A percentile compares a stretch with the other conserved stretches of the same genome.
phyloP scores from a whole-genome alignment of 345 rosid genomes.

The Zanthoxylum bungeanum region DNA sequence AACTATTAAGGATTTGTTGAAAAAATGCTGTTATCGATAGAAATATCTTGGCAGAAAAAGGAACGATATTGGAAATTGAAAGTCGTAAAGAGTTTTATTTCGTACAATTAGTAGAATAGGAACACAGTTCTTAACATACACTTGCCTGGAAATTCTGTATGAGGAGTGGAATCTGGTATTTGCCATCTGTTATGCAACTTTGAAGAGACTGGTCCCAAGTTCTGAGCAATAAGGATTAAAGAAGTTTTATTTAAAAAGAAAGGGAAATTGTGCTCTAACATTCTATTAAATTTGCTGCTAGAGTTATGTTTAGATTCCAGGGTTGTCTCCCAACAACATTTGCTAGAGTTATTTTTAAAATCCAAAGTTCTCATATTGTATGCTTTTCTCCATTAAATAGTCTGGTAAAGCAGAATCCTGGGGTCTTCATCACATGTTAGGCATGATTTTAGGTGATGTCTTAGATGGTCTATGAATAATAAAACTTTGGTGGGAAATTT shows the following conservation, averaged over 20 bases:
- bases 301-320: not conserved
- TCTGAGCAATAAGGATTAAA: not conserved
- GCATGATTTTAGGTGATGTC: not conserved
- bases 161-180: not conserved
- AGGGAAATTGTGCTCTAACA: not conserved
- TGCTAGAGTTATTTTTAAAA: not conserved
- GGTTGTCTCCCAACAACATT: not conserved
- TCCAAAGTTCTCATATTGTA: not conserved
- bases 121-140: not conserved
- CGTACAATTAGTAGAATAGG: not conserved
- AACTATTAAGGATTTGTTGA: not conserved
- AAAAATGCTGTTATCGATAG: not conserved
- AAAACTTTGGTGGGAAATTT: not conserved
- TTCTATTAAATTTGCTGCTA: not conserved
- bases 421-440: not conserved
- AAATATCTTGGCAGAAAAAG: not conserved
- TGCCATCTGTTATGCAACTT: not conserved
- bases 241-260: not conserved
- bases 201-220: not conserved
- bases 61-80: conserved; percentile 1
- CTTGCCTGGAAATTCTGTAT: not conserved
- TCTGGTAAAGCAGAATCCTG: not conserved
- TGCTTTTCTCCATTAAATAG: not conserved
- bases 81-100: not conserved
- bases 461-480: not conserved